phyloP scores from a whole-genome alignment of 805 yeast species.

The Wickerhamiella bombiphila region DNA sequence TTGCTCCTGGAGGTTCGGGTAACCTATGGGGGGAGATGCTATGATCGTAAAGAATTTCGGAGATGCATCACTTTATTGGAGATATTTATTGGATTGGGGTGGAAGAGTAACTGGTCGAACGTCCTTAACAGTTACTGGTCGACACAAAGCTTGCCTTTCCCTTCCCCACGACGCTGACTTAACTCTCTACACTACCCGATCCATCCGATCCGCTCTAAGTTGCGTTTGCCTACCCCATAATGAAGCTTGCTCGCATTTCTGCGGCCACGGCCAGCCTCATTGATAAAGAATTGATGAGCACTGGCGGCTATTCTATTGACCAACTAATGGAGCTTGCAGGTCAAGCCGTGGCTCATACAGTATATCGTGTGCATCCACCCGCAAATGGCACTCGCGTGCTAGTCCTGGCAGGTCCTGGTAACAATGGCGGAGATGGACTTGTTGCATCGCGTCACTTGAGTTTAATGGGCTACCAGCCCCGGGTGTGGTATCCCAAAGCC shows the following conservation, averaged over 20 bases:
- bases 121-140: too few species aligned
- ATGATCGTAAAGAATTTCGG: too few species aligned
- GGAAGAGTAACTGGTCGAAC: too few species aligned
- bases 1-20: too few species aligned
- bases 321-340: conserved; percentile 97
- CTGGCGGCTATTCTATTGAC: conserved; percentile 67
- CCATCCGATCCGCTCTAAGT: neutral
- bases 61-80: too few species aligned
- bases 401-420: conserved; percentile 86
- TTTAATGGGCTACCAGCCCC: conserved; percentile 64
- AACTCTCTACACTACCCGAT: neutral
- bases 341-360: conserved; percentile 78
- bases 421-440: conserved; percentile 89
- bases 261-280: conserved; percentile 51
- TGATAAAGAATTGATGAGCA: conserved; percentile 77
- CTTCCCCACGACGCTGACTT: too few species aligned
- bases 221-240: neutral
- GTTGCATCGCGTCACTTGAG: conserved; percentile 88
- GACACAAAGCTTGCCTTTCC: too few species aligned
- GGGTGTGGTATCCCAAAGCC: conserved; percentile 65
- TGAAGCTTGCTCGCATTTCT: conserved; percentile 15
- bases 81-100: too few species aligned
- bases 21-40: too few species aligned
- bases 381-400: conserved; percentile 32
- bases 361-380: conserved; percentile 54